These are phyloP conservation scores for Ustilago trichophora DNA, from an alignment of 1,284 basidiomycete genomes.

Conservation along the genomic window DNA sequence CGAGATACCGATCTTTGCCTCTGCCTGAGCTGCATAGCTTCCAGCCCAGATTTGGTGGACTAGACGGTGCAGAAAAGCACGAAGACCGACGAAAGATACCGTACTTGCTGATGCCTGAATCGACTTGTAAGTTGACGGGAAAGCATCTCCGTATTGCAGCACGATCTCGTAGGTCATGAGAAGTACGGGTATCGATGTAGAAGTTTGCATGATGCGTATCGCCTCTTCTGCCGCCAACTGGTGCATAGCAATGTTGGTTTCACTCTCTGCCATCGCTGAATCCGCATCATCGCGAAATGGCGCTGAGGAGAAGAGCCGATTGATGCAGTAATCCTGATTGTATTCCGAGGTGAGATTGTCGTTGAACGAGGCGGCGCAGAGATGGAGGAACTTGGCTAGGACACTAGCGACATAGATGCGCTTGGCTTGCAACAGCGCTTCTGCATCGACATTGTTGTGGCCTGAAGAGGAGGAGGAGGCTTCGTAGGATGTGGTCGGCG, in stretches of 20 bases:
- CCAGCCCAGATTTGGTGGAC: conserved; percentile 66
- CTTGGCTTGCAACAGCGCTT: conserved; percentile 19
- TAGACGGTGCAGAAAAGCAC: conserved; percentile 54
- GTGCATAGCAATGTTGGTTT: conserved; percentile 23
- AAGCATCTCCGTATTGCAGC: conserved; percentile 74
- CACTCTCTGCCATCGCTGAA: neutral
- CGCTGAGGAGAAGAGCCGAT: conserved; percentile 44
- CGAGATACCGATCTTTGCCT: conserved; percentile 43
- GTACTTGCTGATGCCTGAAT: conserved; percentile 35
- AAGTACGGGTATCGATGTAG: conserved; percentile 84
- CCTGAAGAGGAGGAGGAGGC: neutral
- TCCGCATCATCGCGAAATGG: conserved; percentile 31
- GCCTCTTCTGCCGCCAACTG: conserved; percentile 42
- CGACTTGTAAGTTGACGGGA: conserved; percentile 42
- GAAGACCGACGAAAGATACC: conserved; percentile 35
- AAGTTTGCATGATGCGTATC: conserved; percentile 46
- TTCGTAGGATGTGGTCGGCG: conserved; percentile 1
- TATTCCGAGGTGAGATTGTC: conserved; percentile 35
- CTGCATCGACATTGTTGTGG: neutral
- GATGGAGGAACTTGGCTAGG: conserved; percentile 49
- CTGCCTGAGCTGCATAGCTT: conserved; percentile 60
- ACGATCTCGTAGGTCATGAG: conserved; percentile 83
- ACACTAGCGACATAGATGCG: conserved; percentile 36
- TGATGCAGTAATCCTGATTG: conserved; percentile 51
- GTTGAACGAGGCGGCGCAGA: conserved; percentile 52